phyloP scores from a whole-genome alignment of 192 early-diverging fungal species.

The Glomus cerebriforme region DNA sequence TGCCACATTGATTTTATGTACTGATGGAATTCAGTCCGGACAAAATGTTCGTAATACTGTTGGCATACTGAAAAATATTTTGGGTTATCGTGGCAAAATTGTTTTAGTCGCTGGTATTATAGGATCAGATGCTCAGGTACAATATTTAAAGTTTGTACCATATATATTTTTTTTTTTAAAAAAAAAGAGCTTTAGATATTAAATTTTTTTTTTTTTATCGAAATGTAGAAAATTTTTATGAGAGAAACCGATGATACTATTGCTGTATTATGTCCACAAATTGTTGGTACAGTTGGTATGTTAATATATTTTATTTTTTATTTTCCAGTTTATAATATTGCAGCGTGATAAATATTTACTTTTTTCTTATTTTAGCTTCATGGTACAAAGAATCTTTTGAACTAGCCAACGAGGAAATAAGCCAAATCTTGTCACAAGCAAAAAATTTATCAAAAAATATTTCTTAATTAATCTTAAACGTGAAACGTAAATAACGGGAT shows the following conservation, averaged over 20 bases:
- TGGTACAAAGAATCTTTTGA: constrained; percentile 1
- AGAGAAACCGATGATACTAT: constrained; percentile 14
- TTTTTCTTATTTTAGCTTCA: constrained; percentile 10
- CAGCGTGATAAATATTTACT: not conserved
- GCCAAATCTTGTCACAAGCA: not conserved
- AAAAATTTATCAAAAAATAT: not conserved
- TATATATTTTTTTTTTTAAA: not conserved
- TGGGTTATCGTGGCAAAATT: constrained; percentile 27
- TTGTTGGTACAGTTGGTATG: constrained; percentile 24
- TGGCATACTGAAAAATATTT: not conserved
- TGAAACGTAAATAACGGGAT: no score
- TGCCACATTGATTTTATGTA: constrained; percentile 7
- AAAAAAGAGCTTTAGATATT: not conserved
- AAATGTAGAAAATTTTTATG: constrained; percentile 20
- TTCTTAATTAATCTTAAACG: no score
- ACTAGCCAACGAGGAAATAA: constrained; percentile 15
- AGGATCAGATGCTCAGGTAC: constrained; percentile 30
- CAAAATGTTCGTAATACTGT: constrained; percentile 11
- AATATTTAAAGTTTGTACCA: not conserved
- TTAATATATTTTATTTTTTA: not conserved
- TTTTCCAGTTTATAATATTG: not conserved
- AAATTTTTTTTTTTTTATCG: not conserved
- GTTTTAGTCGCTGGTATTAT: constrained; percentile 24
- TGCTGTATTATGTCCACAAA: not conserved
- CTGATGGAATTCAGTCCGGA: constrained; percentile 33